Evolutionary conservation across 2,329 filamentous ascomycete species (phyloP).

Genomic region (Exserohilum rostratum): DNA sequence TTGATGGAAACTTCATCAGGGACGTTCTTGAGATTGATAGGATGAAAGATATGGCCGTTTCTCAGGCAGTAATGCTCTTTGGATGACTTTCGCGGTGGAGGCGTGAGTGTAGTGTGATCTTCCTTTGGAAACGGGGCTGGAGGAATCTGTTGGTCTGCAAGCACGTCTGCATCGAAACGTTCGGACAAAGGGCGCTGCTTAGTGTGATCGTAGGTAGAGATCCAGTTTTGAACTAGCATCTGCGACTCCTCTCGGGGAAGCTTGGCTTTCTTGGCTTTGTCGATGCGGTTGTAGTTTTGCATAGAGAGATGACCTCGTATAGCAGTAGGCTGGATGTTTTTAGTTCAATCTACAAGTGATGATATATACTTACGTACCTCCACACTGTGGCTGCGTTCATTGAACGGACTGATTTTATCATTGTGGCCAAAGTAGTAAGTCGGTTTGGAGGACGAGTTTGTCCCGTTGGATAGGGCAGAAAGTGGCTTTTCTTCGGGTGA

Average conservation of each 20-base stretch:
- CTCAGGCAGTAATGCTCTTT: constrained; percentile 29
- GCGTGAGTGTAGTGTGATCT: constrained; percentile 1
- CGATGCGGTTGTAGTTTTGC: constrained; percentile 1
- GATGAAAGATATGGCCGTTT: constrained; percentile 30
- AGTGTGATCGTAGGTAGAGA: constrained; percentile 18
- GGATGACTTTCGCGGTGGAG: not conserved
- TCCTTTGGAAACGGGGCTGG: constrained; percentile 29
- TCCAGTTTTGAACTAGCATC: constrained; percentile 24
- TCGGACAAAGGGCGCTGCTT: constrained; percentile 26
- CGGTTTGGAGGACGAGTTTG: not conserved
- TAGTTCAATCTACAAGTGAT: not conserved
- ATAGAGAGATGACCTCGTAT: not conserved
- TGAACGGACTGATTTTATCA: constrained; percentile 3
- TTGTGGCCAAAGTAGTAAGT: constrained; percentile 3
- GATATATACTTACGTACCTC: constrained; percentile 6
- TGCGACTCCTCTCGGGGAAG: constrained; percentile 18
- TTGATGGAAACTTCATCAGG: constrained; percentile 26
- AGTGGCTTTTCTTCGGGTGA: not conserved
- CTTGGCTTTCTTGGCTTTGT: constrained; percentile 15
- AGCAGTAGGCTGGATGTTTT: constrained; percentile 1
- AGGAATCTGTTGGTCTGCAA: constrained; percentile 26
- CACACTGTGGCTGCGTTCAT: constrained; percentile 2
- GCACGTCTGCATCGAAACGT: constrained; percentile 23
- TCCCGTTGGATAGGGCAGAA: not conserved
- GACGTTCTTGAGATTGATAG: constrained; percentile 20